A percentile compares a stretch with the other conserved stretches of the same genome.
phyloP scores from a whole-genome alignment of 1,284 basidiomycete species.

The Puccinia novopanici region DNA sequence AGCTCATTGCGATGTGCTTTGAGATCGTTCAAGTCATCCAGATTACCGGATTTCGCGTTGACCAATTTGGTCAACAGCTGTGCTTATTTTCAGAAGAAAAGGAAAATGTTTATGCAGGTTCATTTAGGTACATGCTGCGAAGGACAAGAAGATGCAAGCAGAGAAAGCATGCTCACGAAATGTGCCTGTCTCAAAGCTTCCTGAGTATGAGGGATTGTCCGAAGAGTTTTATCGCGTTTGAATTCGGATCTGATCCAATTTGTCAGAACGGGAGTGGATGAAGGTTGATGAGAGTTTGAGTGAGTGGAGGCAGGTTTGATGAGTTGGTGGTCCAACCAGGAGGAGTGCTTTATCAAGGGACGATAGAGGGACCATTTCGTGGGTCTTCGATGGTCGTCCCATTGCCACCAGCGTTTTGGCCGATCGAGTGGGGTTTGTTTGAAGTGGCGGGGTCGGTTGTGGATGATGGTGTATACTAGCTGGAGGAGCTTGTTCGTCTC shows the following conservation, averaged over 20 bases:
- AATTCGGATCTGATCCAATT: constrained; percentile 28
- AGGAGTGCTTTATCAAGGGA: neutral
- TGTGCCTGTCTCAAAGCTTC: constrained; percentile 27
- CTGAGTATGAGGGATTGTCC: constrained; percentile 23
- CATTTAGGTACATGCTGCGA: too few relatives aligned
- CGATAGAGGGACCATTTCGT: constrained; percentile 34
- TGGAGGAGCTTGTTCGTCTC: neutral
- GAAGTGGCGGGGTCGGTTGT: constrained; percentile 24
- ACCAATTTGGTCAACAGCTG: constrained; percentile 27
- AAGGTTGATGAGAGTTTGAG: neutral
- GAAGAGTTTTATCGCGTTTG: neutral
- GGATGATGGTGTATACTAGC: constrained; percentile 16
- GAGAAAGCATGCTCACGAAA: neutral
- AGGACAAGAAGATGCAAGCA: neutral
- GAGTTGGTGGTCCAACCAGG: neutral
- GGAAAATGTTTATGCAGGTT: neutral
- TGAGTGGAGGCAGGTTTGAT: neutral
- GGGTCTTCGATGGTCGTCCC: neutral
- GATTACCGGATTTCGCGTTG: neutral
- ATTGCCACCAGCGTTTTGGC: constrained; percentile 5
- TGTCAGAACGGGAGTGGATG: constrained; percentile 25
- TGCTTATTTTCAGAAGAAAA: neutral
- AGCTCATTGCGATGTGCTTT: neutral
- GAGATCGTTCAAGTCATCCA: neutral
- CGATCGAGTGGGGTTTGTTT: neutral